Conservation (phyloP, 345 rosid species). For the Clausena lansium region DNA sequence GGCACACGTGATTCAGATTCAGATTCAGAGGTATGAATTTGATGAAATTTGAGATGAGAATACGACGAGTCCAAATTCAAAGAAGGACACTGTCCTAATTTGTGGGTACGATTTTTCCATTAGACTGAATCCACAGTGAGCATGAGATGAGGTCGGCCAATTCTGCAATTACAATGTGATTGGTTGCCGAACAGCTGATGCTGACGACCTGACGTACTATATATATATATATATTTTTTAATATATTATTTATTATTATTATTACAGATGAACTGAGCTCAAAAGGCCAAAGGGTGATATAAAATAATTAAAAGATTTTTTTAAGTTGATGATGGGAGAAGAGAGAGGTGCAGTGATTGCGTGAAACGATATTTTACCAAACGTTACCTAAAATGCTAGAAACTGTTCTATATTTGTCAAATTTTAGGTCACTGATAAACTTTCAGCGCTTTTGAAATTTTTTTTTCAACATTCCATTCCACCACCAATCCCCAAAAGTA, state of each 20-base stretch:
- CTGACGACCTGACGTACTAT: not conserved
- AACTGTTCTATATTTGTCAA: not conserved
- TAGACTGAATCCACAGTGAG: not conserved
- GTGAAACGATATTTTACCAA: slow-evolving; percentile 2
- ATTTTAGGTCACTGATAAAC: not conserved
- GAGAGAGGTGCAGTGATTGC: not conserved
- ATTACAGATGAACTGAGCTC: no score
- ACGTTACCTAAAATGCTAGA: not conserved
- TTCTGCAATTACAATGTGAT: not conserved
- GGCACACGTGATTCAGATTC: not conserved
- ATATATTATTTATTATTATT: no score
- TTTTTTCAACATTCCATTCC: not conserved
- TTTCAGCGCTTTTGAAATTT: not conserved
- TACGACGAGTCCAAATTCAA: no score
- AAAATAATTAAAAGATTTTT: no score
- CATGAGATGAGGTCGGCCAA: not conserved
- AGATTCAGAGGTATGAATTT: not conserved
- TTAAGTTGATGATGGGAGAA: not conserved
- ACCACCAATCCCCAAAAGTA: not conserved
- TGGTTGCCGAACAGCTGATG: slow-evolving; percentile 3
- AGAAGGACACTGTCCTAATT: not conserved
- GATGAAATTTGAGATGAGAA: not conserved
- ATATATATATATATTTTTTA: fast-evolving
- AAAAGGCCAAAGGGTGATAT: no score
- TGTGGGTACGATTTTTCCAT: not conserved